Evolutionary conservation across 2,329 filamentous ascomycete species (phyloP).

Genomic region (Pezicula carpinea): DNA sequence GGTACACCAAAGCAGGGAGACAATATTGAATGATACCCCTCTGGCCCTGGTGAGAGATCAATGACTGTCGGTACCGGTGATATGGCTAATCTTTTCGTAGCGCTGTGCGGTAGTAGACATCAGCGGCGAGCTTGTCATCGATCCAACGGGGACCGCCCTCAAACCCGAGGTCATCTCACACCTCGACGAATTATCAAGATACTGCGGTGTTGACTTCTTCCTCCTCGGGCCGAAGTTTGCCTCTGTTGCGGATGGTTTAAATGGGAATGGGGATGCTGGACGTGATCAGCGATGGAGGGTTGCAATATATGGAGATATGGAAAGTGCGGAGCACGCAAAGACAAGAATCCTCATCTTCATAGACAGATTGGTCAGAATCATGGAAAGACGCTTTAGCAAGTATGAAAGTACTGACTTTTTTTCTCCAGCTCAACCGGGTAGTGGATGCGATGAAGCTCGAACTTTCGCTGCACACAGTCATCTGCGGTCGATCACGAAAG

Average conservation of each 20-base stretch:
- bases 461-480: constrained; percentile 80
- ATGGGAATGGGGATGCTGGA: constrained; percentile 72
- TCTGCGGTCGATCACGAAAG: constrained; percentile 90
- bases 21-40: constrained; percentile 85
- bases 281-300: constrained; percentile 86
- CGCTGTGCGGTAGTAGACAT: constrained; percentile 91
- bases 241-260: constrained; percentile 68
- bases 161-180: constrained; percentile 75
- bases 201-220: constrained; percentile 95
- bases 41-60: constrained; percentile 67
- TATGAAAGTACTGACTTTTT: constrained; percentile 34
- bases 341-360: constrained; percentile 95
- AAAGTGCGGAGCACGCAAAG: constrained; percentile 96
- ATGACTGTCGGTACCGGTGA: background rate
- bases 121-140: constrained; percentile 84
- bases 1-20: constrained; percentile 85
- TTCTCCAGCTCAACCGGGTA: constrained; percentile 58
- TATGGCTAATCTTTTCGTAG: constrained; percentile 44
- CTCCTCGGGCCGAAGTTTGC: constrained; percentile 85
- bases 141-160: constrained; percentile 60
- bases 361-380: constrained; percentile 43
- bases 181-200: constrained; percentile 79
- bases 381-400: constrained; percentile 7
- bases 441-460: constrained; percentile 81
- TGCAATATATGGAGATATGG: constrained; percentile 90